Base-by-base conservation (phyloP, 1,284 basidiomycete genomes). In the Waitea zeae region DNA sequence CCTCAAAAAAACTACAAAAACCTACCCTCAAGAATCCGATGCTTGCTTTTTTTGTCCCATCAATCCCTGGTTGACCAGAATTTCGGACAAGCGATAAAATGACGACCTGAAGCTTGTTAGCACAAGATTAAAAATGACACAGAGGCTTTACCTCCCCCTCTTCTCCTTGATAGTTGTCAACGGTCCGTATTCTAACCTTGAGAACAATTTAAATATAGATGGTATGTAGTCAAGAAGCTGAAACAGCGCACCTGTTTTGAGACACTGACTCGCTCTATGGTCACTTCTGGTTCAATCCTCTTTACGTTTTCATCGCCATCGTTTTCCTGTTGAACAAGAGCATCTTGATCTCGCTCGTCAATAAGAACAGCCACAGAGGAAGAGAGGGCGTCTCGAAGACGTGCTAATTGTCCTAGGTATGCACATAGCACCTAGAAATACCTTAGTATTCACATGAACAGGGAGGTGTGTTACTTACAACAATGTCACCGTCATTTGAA, bases 161-260 rank as follows among this genome's bases (percentile, higher is more conserved):
- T 41, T 78, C 69, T 6, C 77, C 79, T 48, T 84, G 80, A 44
- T 70, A 83, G 39, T 75, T 81, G 42, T 83, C 79, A 1, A 83
- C 64, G 1, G 78, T 82, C n/a, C 76, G 63, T 5, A 81, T 51
- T 12, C 63, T 64, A 19, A 7, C 24, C 7, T 26, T 26, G 9
- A 26, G 24, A 9, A n/a, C 7, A 7, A 26, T 9, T 26, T n/a
- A n/a, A 26, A n/a, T 26, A 26, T n/a, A 26, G n/a, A 26, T 80
- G 66, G 73, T 80, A 30, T 31, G 1, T 13, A 28, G 7, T 37
- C 7, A n/a, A 33, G 20, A 34, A 33, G 28, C 17, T 11, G 12
- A 12, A 17, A 12, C 2, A 15, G 13, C 17, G 24, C 37, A 18
- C 38, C 28, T 20, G 18, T 12, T 17, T 12, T 15, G 27, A 26